Conservation (phyloP, 2,329 filamentous ascomycete genomes). For the Colletotrichum truncatum region DNA sequence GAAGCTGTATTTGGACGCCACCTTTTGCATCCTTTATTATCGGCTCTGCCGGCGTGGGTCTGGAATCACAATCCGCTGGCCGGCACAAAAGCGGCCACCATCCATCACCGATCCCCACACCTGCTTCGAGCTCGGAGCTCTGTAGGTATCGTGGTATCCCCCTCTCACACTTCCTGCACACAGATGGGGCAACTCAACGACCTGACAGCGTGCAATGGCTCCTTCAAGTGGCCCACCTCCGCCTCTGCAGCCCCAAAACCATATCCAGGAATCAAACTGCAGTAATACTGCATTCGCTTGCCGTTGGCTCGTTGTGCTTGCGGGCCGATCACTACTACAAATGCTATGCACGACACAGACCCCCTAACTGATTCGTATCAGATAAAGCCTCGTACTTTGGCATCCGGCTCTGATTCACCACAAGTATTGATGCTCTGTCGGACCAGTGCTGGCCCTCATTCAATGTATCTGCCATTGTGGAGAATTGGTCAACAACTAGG, state of each 20-base stretch:
- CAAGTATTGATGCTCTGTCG: not conserved
- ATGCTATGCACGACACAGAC: conserved; percentile 26
- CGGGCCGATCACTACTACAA: conserved; percentile 19
- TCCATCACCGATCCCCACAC: conserved; percentile 11
- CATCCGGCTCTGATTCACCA: not conserved
- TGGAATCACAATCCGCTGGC: conserved; percentile 25
- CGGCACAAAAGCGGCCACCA: conserved; percentile 28
- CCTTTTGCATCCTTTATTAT: conserved; percentile 15
- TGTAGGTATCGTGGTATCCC: not conserved
- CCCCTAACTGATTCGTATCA: conserved; percentile 20
- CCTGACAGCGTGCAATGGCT: conserved; percentile 18
- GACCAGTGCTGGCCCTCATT: not conserved
- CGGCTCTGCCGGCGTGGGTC: conserved; percentile 21
- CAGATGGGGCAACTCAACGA: conserved; percentile 10
- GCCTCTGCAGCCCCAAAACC: conserved; percentile 11
- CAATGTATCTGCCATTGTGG: conserved; percentile 6
- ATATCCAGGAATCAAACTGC: conserved; percentile 22
- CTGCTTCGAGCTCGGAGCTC: conserved; percentile 2
- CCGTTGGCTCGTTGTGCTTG: conserved; percentile 1
- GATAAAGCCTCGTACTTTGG: conserved; percentile 6
- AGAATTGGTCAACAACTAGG: not conserved
- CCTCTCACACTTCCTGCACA: conserved; percentile 18
- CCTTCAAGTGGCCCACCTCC: not conserved
- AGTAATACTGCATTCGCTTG: conserved; percentile 22
- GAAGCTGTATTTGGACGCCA: conserved; percentile 17